Conservation (phyloP, 768 basidiomycete species). For the Pleurotus tuber-regium region DNA sequence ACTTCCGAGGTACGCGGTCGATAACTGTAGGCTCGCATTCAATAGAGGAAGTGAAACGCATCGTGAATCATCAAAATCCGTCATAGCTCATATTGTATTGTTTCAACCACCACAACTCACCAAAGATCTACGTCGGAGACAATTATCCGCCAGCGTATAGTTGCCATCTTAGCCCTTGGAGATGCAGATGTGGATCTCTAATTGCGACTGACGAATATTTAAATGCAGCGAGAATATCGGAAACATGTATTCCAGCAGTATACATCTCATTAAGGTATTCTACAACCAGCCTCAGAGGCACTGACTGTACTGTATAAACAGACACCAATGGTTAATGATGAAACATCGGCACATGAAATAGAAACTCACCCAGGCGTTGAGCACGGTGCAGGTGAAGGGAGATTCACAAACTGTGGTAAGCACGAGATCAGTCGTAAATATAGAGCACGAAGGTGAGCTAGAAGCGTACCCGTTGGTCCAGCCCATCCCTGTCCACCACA, state of each 20-base stretch:
- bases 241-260: neutral
- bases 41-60: too few species aligned
- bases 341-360: neutral
- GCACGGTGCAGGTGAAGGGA: constrained; percentile 18
- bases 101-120: too few species aligned
- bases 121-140: too few species aligned
- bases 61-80: too few species aligned
- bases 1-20: too few species aligned
- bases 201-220: too few species aligned
- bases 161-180: too few species aligned
- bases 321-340: neutral
- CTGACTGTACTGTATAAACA: constrained; percentile 29
- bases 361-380: constrained; percentile 19
- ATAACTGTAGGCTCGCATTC: too few species aligned
- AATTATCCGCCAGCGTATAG: too few species aligned
- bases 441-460: neutral
- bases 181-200: too few species aligned
- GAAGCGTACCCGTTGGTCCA: constrained; percentile 19
- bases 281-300: constrained; percentile 22
- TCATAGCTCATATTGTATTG: too few species aligned
- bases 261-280: too few species aligned
- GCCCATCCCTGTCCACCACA: constrained; percentile 30
- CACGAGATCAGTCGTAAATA: neutral
- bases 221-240: neutral
- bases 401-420: constrained; percentile 15